These are phyloP conservation scores for Boletus sp. DNA, from an alignment of 768 basidiomycete species.

Conservation along the genomic window DNA sequence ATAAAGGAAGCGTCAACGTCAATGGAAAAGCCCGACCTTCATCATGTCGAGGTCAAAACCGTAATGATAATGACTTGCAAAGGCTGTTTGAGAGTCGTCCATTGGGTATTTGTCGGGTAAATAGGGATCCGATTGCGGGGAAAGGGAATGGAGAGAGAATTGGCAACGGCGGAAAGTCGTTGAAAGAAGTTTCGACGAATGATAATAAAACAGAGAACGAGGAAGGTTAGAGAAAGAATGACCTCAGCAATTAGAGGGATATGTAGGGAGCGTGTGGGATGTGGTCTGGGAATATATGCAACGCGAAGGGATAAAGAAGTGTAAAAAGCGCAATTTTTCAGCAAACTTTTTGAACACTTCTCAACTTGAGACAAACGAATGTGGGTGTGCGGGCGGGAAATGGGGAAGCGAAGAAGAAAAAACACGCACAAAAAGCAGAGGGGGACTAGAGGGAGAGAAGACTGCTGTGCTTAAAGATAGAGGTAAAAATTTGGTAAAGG, in stretches of 20 bases:
- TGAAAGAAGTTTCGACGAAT: slow-evolving; percentile 32
- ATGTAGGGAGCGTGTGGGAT: slow-evolving; percentile 45
- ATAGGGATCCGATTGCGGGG: slow-evolving; percentile 18
- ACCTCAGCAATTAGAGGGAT: slow-evolving; percentile 32
- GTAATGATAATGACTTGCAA: slow-evolving; percentile 70
- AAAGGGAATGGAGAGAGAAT: slow-evolving; percentile 42
- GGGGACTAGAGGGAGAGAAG: slow-evolving; percentile 27
- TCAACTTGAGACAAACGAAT: slow-evolving; percentile 28
- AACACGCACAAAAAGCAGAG: slow-evolving; percentile 40
- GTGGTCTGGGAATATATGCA: slow-evolving; percentile 30
- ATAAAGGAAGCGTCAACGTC: not conserved
- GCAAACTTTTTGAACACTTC: slow-evolving; percentile 27
- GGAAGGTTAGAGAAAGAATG: slow-evolving; percentile 56
- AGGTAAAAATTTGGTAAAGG: slow-evolving; percentile 33
- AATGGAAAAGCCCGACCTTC: slow-evolving; percentile 53
- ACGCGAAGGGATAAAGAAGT: slow-evolving; percentile 19
- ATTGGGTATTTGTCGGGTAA: slow-evolving; percentile 38
- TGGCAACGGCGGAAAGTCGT: slow-evolving; percentile 48
- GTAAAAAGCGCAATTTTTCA: slow-evolving; percentile 28
- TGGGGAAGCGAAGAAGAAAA: slow-evolving; percentile 28
- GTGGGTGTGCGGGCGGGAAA: slow-evolving; percentile 27
- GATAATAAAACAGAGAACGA: slow-evolving; percentile 46
- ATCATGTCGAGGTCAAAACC: slow-evolving; percentile 87
- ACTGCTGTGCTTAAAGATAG: slow-evolving; percentile 40
- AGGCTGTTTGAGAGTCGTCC: slow-evolving; percentile 74